Base-by-base conservation (phyloP, 2,329 filamentous ascomycete species). In the Penicillium sp. region DNA sequence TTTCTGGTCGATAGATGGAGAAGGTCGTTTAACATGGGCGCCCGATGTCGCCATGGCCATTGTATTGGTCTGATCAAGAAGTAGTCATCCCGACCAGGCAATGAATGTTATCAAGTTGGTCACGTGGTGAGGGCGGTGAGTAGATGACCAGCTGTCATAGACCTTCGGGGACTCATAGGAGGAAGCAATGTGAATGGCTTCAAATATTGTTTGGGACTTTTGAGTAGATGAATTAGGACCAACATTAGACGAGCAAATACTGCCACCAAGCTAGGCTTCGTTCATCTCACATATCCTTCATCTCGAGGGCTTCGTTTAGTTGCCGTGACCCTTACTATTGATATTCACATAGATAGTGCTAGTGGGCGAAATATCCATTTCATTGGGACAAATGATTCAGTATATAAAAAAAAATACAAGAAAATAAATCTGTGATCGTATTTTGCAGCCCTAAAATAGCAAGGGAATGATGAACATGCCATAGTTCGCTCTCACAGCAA, bases 21-120 rank as follows among this genome's bases (percentile, higher is more conserved):
- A 71, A 6, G 68, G 66, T 33, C 74, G 71, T 61, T 78, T 77
- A 55, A 73, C 38, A 19, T 67, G 63, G 35, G 65, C 61, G 59
- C 64, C 61, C 33, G 67, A 63, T 57, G 69, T 59, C 56, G 66
- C 67, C 73, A 75, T 76, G 62, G 63, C 68, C 62, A 55, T 43
- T 39, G 21, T 49, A 63, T 57, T 59, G 54, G 21, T 55, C 43
- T 49, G 55, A 57, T 42, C 4, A 21, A 36, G 44, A 36, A 45
- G 36, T 59, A 39, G 25, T 47, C 12, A 21, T 35, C 65, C 62
- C 67, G 43, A 68, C 55, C 61, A 44, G 29, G 23, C 48, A 42
- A 33, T 33, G 31, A 33, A 23, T 55, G 53, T 36, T 44, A 50
- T 51, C 31, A n/a, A 43, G 23, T 51, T n/a, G 13, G 47, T 51